A percentile compares a stretch with the other conserved stretches of the same genome.
Evolutionary conservation across 2,329 filamentous ascomycete species (phyloP).

Genomic region (Colletotrichum sansevieriae): DNA sequence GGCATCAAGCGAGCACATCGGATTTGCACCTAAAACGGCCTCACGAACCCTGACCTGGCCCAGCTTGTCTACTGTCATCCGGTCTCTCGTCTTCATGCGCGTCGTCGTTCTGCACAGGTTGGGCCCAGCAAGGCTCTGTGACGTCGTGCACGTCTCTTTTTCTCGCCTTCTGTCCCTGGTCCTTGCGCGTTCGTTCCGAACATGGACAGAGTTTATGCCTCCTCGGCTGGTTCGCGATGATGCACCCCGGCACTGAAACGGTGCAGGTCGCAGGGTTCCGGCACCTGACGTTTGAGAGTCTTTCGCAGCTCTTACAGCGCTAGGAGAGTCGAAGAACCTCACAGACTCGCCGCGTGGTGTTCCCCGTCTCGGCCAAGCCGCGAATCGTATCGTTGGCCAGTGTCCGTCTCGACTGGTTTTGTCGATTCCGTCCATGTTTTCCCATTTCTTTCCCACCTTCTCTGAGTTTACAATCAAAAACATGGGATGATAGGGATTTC

Average conservation of each 20-base stretch:
- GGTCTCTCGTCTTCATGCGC: conserved; percentile 35
- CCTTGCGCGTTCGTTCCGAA: conserved; percentile 39
- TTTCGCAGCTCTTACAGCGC: conserved; percentile 45
- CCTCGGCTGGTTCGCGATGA: conserved; percentile 22
- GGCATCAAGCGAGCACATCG: conserved; percentile 7
- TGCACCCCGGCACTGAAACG: conserved; percentile 47
- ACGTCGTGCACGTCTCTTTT: conserved; percentile 22
- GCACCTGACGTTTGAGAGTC: conserved; percentile 49
- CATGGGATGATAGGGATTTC: conserved; percentile 32
- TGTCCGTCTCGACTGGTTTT: conserved; percentile 35
- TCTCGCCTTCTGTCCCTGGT: not conserved
- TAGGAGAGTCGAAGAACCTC: not conserved
- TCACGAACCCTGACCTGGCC: conserved; percentile 33
- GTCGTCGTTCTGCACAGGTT: not conserved
- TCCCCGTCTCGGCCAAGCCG: conserved; percentile 37
- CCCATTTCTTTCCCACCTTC: conserved; percentile 10
- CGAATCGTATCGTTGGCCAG: conserved; percentile 31
- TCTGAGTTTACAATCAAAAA: not conserved
- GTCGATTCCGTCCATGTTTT: conserved; percentile 2
- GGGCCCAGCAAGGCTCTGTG: conserved; percentile 24
- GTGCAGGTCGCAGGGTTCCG: conserved; percentile 48
- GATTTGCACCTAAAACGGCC: conserved; percentile 36
- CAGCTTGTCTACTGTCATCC: conserved; percentile 37
- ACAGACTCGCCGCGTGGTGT: conserved; percentile 14
- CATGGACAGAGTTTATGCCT: conserved; percentile 39